Evolutionary conservation across 345 rosid genomes (phyloP).

Genomic region (Jatropha curcas): DNA sequence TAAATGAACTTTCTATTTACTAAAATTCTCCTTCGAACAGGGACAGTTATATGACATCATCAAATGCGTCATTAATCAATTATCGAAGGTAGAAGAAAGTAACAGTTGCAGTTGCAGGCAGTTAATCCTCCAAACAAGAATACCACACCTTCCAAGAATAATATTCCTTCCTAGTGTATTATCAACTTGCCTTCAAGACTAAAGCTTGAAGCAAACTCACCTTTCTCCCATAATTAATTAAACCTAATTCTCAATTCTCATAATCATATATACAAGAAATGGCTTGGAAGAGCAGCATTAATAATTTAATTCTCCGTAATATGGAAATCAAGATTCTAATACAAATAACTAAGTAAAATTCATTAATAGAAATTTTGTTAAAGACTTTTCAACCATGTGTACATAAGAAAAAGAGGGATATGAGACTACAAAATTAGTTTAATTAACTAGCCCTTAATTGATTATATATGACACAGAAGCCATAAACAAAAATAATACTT

Average conservation of each 20-base stretch:
- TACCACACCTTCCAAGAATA: background rate
- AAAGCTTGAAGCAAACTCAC: background rate
- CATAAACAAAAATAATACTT: background rate
- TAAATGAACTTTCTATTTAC: too few relatives aligned
- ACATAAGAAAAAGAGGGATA: background rate
- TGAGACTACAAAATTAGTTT: constrained; percentile 2
- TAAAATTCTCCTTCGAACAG: background rate
- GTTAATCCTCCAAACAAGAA: too few relatives aligned
- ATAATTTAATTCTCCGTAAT: too few relatives aligned
- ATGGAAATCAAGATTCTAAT: background rate
- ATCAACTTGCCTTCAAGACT: background rate
- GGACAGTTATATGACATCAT: background rate
- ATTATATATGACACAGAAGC: constrained; percentile 9
- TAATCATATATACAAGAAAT: background rate
- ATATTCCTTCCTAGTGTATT: background rate
- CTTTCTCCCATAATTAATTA: too few relatives aligned
- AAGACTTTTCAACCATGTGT: constrained; percentile 1
- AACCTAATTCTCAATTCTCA: too few relatives aligned
- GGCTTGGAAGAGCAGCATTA: background rate
- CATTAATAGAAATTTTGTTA: constrained; percentile 1
- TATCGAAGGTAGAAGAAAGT: too few relatives aligned
- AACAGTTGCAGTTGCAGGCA: too few relatives aligned
- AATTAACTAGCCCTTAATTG: background rate
- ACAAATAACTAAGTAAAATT: background rate
- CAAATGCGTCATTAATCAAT: background rate